Evolutionary conservation across 2,329 filamentous ascomycete genomes (phyloP).

Genomic region (Alternaria dauci): DNA sequence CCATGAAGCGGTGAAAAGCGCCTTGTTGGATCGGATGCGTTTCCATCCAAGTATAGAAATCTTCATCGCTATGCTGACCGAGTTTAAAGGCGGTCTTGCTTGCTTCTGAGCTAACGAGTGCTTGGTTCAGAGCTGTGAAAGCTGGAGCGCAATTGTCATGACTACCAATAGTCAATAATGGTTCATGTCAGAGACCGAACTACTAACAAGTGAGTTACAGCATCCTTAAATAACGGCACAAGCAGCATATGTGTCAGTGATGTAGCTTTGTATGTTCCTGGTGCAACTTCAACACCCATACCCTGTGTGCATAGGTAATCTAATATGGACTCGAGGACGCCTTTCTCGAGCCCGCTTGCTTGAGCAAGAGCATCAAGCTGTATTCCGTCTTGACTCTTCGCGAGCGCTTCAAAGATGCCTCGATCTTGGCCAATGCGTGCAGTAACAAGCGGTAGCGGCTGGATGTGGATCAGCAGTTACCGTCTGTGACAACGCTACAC

Average conservation of each 20-base stretch:
- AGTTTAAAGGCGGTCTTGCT: neutral
- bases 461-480: neutral
- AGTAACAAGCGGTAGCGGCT: neutral
- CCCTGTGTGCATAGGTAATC: neutral
- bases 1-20: neutral
- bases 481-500: neutral
- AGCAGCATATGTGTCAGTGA: neutral
- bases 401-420: neutral
- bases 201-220: neutral
- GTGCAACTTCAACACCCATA: neutral
- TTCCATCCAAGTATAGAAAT: neutral
- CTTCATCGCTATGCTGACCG: neutral
- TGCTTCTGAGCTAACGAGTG: neutral
- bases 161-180: neutral
- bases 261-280: neutral
- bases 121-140: neutral
- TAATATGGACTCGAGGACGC: neutral
- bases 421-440: neutral
- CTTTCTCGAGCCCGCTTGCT: neutral
- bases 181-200: neutral
- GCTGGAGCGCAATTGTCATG: neutral
- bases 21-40: neutral
- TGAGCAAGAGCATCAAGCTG: neutral
- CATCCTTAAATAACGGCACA: neutral
- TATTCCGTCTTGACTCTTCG: neutral